Evolutionary conservation across 2,329 filamentous ascomycete genomes (phyloP).

Genomic region (Myriosclerotinia scirpicola): DNA sequence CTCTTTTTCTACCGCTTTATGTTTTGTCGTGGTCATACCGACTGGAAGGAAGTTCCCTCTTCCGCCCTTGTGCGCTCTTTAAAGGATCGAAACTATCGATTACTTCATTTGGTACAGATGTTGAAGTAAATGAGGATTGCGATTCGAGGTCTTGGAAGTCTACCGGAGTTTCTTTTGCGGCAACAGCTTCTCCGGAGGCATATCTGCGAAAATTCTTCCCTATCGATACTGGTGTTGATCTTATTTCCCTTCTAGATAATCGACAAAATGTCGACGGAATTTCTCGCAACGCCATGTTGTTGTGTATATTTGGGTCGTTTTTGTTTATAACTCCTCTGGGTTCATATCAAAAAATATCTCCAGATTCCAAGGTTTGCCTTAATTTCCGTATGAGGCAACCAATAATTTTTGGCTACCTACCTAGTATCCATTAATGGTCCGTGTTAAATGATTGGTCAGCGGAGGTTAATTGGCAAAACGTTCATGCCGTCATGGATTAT

Average conservation of each 20-base stretch:
- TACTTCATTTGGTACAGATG: conserved; percentile 41
- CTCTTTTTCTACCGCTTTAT: background rate
- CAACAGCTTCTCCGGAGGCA: conserved; percentile 36
- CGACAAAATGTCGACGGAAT: conserved; percentile 37
- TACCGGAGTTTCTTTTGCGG: conserved; percentile 30
- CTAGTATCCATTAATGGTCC: background rate
- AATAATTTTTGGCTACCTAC: background rate
- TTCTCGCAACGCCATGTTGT: conserved; percentile 40
- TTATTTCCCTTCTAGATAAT: conserved; percentile 32
- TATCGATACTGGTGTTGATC: conserved; percentile 22
- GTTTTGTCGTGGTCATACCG: conserved; percentile 38
- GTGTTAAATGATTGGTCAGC: background rate
- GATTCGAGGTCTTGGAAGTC: conserved; percentile 48
- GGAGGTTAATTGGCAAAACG: background rate
- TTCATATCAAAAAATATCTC: conserved; percentile 20
- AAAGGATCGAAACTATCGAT: conserved; percentile 50
- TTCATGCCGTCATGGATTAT: background rate
- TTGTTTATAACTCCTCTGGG: background rate
- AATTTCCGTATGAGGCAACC: conserved; percentile 2
- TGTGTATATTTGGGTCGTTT: background rate
- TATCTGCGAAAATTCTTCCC: conserved; percentile 32
- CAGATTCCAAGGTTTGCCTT: background rate
- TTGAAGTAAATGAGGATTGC: conserved; percentile 45
- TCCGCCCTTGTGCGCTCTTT: conserved; percentile 46
- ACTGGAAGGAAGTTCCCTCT: conserved; percentile 43